A percentile compares a stretch with the other conserved stretches of the same genome.
These are phyloP conservation scores for Clonostachys rosea DNA, from an alignment of 2,329 filamentous ascomycete species.

Conservation along the genomic window DNA sequence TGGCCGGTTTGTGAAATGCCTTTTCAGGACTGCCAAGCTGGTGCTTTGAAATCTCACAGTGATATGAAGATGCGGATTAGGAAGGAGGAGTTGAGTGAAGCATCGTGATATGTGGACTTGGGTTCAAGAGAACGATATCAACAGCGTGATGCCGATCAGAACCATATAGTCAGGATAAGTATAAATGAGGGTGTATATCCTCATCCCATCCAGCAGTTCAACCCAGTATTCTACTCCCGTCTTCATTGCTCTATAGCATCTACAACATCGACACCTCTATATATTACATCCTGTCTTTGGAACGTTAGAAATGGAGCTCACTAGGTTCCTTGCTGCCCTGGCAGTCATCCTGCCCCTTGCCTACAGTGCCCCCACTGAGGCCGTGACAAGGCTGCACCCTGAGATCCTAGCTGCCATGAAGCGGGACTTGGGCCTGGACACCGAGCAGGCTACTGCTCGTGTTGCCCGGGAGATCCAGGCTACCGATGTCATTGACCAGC, in stretches of 20 bases:
- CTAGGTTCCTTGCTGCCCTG: constrained; percentile 27
- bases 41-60: not conserved
- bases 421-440: constrained; percentile 31
- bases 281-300: constrained; percentile 8
- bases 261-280: not conserved
- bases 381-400: constrained; percentile 28
- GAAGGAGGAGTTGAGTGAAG: not conserved
- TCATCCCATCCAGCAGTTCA: not conserved
- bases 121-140: not conserved
- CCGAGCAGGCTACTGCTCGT: constrained; percentile 27
- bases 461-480: constrained; percentile 28
- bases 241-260: not conserved
- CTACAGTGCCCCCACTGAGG: constrained; percentile 28
- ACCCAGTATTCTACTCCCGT: not conserved
- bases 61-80: not conserved
- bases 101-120: not conserved
- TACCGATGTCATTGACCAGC: constrained; percentile 27
- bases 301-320: constrained; percentile 26
- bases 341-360: constrained; percentile 29
- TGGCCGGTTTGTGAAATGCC: no score
- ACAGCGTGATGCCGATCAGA: not conserved
- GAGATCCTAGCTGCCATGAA: constrained; percentile 34
- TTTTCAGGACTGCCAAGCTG: not conserved
- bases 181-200: not conserved
- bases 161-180: not conserved